Evolutionary conservation across 2,329 filamentous ascomycete species (phyloP).

Genomic region (Fusarium sp.): DNA sequence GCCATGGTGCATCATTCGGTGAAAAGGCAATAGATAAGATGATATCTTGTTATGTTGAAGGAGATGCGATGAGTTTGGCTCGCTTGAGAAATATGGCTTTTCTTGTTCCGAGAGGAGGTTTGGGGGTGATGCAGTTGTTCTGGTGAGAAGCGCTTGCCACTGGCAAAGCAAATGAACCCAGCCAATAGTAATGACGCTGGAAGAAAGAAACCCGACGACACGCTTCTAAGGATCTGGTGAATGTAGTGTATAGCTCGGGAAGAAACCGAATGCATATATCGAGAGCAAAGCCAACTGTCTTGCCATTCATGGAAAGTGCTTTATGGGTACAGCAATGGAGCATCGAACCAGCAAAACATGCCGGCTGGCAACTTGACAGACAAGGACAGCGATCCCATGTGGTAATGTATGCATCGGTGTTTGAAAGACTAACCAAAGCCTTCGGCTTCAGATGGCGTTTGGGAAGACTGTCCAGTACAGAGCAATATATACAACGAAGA

Average conservation of each 20-base stretch:
- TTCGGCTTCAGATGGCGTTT: not conserved
- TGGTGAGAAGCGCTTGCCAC: constrained; percentile 2
- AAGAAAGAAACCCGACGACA: not conserved
- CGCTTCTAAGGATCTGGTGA: not conserved
- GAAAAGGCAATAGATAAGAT: not conserved
- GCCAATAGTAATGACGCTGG: not conserved
- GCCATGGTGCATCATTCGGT: constrained; percentile 48
- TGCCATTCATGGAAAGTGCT: not conserved
- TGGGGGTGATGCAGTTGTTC: not conserved
- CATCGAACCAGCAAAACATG: not conserved
- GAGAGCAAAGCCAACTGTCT: not conserved
- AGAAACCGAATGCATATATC: not conserved
- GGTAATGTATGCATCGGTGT: not conserved
- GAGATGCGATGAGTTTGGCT: not conserved
- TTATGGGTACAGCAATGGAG: not conserved
- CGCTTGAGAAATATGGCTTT: not conserved
- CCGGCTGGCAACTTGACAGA: not conserved
- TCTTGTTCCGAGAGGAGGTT: not conserved
- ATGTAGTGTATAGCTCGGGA: not conserved
- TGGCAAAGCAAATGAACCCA: constrained; percentile 21
- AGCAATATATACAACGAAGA: not conserved
- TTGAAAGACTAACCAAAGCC: not conserved
- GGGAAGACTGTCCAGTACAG: not conserved
- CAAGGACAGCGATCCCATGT: not conserved
- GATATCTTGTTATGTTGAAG: not conserved